These are phyloP conservation scores for Dalbergia oliveri DNA, from an alignment of 306 rosid genomes.

Conservation along the genomic window DNA sequence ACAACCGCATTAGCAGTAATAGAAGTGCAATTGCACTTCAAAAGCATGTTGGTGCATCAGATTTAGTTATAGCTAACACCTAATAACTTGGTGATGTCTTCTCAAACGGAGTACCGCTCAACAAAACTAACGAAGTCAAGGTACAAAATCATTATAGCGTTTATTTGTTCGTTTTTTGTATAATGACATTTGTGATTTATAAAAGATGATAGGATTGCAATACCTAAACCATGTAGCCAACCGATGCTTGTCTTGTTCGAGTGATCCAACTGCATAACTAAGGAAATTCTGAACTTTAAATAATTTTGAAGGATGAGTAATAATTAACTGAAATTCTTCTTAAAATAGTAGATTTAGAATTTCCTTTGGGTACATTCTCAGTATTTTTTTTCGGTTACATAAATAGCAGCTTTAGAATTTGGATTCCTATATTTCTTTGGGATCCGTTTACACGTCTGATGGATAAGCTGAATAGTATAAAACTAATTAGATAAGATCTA, in stretches of 20 bases:
- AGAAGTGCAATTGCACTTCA: background rate
- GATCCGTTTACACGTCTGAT: too few relatives aligned
- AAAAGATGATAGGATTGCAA: background rate
- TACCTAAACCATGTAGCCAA: background rate
- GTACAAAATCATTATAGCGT: background rate
- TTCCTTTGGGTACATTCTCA: too few relatives aligned
- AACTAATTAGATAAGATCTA: too few relatives aligned
- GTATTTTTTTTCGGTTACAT: too few relatives aligned
- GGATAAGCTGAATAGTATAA: too few relatives aligned
- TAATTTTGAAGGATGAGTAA: too few relatives aligned
- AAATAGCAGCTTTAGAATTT: too few relatives aligned
- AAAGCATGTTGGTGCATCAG: background rate
- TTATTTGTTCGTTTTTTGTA: background rate
- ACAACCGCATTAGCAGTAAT: background rate
- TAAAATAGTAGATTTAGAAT: too few relatives aligned
- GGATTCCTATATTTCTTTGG: too few relatives aligned
- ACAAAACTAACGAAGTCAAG: background rate
- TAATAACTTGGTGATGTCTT: slow-evolving; percentile 7
- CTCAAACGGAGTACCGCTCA: background rate
- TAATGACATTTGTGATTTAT: background rate
- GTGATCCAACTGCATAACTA: too few relatives aligned
- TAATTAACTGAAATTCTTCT: too few relatives aligned
- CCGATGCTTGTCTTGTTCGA: background rate
- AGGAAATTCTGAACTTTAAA: too few relatives aligned
- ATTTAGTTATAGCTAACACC: background rate